Percentiles rank a stretch among this genome's conserved stretches.
phyloP scores from a whole-genome alignment of 768 basidiomycete species.

The Suillus clintonianus region DNA sequence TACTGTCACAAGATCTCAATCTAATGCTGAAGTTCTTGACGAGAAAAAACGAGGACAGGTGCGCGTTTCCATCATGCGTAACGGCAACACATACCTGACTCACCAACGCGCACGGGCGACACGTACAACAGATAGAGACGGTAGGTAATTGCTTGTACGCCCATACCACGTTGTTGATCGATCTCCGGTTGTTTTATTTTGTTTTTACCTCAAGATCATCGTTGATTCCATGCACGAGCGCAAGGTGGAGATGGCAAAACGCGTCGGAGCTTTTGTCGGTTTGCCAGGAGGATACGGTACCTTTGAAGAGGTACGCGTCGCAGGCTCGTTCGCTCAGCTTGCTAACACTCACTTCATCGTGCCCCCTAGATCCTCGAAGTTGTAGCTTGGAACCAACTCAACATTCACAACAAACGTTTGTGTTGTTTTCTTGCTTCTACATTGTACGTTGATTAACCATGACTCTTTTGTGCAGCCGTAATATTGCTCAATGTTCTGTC shows the following conservation, averaged over 20 bases:
- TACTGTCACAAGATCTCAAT: slow-evolving; percentile 17
- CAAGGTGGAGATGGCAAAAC: slow-evolving; percentile 87
- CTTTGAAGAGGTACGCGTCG: slow-evolving; percentile 72
- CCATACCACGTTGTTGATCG: slow-evolving; percentile 3
- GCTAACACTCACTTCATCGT: no score
- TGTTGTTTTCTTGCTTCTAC: no score
- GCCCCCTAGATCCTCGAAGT: no score
- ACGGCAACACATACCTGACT: slow-evolving; percentile 12
- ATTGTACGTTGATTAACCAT: no score
- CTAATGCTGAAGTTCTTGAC: slow-evolving; percentile 25
- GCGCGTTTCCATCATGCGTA: slow-evolving; percentile 11
- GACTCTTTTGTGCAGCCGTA: no score
- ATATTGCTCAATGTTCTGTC: no score
- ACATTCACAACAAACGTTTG: not conserved
- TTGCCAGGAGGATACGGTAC: slow-evolving; percentile 98
- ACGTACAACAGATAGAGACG: slow-evolving; percentile 29
- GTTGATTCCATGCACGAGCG: slow-evolving; percentile 87
- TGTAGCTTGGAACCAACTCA: not conserved
- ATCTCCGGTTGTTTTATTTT: not conserved
- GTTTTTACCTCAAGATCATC: slow-evolving; percentile 47
- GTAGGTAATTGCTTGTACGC: slow-evolving; percentile 21
- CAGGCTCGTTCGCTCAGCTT: slow-evolving; percentile 25
- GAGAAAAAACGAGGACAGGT: slow-evolving; percentile 37
- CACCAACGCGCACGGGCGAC: not conserved
- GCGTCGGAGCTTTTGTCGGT: slow-evolving; percentile 78